Evolutionary conservation across 2,329 filamentous ascomycete genomes (phyloP), one percentile per base, ranked within the genome.

Genomic region (Phyllosticta citrichinensis): DNA sequence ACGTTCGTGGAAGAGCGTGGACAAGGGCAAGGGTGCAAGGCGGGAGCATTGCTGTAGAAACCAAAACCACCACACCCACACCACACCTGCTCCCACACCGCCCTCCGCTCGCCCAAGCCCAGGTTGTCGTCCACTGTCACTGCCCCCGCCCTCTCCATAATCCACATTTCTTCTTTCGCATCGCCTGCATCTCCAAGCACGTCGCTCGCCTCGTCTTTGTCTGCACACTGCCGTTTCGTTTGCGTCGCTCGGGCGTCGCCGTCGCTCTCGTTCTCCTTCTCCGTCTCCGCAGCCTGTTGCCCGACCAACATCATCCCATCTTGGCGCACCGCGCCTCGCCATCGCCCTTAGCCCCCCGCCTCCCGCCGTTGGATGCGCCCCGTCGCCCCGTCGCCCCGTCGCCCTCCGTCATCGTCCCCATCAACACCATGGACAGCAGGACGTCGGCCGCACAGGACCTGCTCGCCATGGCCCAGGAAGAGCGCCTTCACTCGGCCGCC

Each of bases 401-500:
- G 50, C 35, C 22, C 33, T 51, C 33, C 19, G 19, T n/a, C 50
- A 30, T 24, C 30, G 30, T 33, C 51, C 3, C 56, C 58, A 53
- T 53, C 58, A 51, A 47, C 40, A 47, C 27, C 40, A 61, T 61
- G 59, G 59, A 61, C n/a, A 54, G 51, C 19, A 54, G 55, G 27
- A 55, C 55, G 3, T 56, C 59, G 17, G 54, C 35, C 20, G 59
- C 59, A 8, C 59, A 61, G 35, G 59, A 61, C 11, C 54, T 61
- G 27, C 59, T 61, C 50, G 59, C 59, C 59, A 61, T 61, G 54
- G 55, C 59, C 47, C 59, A 61, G 50, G 59, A 56, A 47, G 59
- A 56, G 17, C 54, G 40, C 59, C 54, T 61, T 20, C 55, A 61
- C 55, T 12, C 59, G 27, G 47, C 50, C 20, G 50, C 55, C n/a